Evolutionary conservation across 441 rosid species (phyloP), one percentile per base, ranked within the genome.

Genomic region (Jatropha podagrica): DNA sequence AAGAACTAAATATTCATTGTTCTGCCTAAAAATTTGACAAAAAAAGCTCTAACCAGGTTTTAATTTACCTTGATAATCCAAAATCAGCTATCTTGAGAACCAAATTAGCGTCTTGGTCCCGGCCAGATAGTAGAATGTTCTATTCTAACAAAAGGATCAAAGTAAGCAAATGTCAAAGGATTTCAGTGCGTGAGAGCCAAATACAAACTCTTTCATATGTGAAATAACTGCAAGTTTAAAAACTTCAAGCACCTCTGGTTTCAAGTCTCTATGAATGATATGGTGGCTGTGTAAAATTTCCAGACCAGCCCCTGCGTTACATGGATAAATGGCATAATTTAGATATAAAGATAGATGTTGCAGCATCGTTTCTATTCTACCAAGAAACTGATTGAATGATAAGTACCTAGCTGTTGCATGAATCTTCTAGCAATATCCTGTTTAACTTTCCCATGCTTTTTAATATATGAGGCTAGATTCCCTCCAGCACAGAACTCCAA

Each of bases 71-170:
- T 75, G 90, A 80, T 41, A 90, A 86, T 68, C 96, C 90, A 77
- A 92, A 92, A 83, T 90, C 93, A 76, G 92, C 89, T 73, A 92
- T 88, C 85, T 88, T 88, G 77, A 90, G 86, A 79, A 85, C 89
- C 49, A 66, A 62, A 63, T 85, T 85, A 52, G 66, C 76, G 59
- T 83, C 85, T 44, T 80, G 32, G 32, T 32, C 2, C 32, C 48
- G 52, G 52, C 86, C 85, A 41, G 85, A 79, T 18, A 90, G 71
- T 73, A 92, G 81, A 73, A 92, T 86, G 81, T 92, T 90, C 93
- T 32, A 81, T 73, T 60, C 71, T 73, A 73, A 74, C 74, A 52
- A 84, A 75, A 75, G 49, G 0, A 74, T 32, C 41, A 41, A 27
- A 8, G 56, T 81, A 37, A 79, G 79, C 49, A 3, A 63, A 66